These are phyloP conservation scores for Cladophialophora immunda DNA, from an alignment of 2,329 filamentous ascomycete species.

Conservation along the genomic window DNA sequence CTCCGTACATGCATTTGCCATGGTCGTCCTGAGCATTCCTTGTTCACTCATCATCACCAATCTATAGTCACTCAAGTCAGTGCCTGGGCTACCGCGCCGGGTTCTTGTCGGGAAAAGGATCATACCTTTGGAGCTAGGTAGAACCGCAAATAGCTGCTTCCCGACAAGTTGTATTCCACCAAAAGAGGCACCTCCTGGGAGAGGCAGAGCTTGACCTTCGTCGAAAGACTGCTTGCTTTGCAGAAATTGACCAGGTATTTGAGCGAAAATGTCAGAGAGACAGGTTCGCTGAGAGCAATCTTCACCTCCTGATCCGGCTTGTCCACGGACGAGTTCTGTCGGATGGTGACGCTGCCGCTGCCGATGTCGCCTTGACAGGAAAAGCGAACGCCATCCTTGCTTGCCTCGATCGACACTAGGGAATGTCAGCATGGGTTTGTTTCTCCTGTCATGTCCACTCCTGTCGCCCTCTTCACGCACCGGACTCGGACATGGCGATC, in stretches of 20 bases:
- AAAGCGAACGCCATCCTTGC: conserved; percentile 98
- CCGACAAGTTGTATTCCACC: conserved; percentile 85
- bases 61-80: conserved; percentile 57
- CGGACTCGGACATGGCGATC: conserved; percentile 91
- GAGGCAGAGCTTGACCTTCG: conserved; percentile 86
- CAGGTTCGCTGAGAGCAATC: conserved; percentile 91
- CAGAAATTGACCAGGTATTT: conserved; percentile 99
- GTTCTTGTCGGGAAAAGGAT: conserved; percentile 21
- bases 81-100: not conserved
- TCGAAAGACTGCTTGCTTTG: conserved; percentile 89
- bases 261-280: conserved; percentile 94
- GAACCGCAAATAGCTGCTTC: conserved; percentile 91
- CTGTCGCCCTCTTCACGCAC: conserved; percentile 62
- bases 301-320: conserved; percentile 86
- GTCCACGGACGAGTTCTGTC: conserved; percentile 86
- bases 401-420: conserved; percentile 90
- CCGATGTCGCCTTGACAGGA: conserved; percentile 93
- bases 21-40: not conserved
- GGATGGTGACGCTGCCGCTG: conserved; percentile 89
- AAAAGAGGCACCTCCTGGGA: conserved; percentile 96
- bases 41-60: conserved; percentile 64
- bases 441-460: not conserved
- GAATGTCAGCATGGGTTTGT: conserved; percentile 8
- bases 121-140: conserved; percentile 97
- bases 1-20: conserved; percentile 5